Evolutionary conservation across 176 grass and related monocot genomes (phyloP).

Genomic region (Aegilops sharonensis): DNA sequence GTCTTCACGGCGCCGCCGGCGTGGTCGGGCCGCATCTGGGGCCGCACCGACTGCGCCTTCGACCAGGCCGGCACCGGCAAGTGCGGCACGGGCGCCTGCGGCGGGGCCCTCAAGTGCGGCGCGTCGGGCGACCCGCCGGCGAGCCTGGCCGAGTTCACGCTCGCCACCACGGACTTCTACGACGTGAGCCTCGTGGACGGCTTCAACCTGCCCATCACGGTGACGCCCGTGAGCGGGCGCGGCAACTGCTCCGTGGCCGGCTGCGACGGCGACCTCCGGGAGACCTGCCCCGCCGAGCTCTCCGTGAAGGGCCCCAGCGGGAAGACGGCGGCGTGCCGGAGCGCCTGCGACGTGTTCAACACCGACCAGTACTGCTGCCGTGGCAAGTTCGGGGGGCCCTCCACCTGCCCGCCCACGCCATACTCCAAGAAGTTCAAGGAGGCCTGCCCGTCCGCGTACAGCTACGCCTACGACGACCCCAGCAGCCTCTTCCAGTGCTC

Average conservation of each 20-base stretch:
- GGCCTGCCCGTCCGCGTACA: slow-evolving; percentile 57
- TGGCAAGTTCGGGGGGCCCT: slow-evolving; percentile 36
- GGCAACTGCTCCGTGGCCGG: slow-evolving; percentile 59
- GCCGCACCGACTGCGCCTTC: slow-evolving; percentile 64
- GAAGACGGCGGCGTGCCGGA: slow-evolving; percentile 59
- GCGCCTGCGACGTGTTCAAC: slow-evolving; percentile 73
- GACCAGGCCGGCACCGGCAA: slow-evolving; percentile 46
- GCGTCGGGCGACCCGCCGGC: slow-evolving; percentile 50
- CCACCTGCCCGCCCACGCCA: slow-evolving; percentile 49
- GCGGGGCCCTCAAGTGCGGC: slow-evolving; percentile 35
- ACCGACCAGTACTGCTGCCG: slow-evolving; percentile 78
- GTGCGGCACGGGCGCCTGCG: slow-evolving; percentile 61
- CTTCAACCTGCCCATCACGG: slow-evolving; percentile 35
- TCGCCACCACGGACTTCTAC: slow-evolving; percentile 35
- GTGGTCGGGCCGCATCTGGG: slow-evolving; percentile 71
- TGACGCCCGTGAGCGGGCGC: slow-evolving; percentile 40
- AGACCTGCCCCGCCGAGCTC: slow-evolving; percentile 49
- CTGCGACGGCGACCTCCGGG: slow-evolving; percentile 51
- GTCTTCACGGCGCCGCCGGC: slow-evolving; percentile 42
- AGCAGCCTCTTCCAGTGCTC: slow-evolving; percentile 51
- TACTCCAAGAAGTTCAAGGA: slow-evolving; percentile 72
- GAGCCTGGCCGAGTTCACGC: slow-evolving; percentile 66
- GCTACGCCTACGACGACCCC: slow-evolving; percentile 70
- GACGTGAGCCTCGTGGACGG: slow-evolving; percentile 31
- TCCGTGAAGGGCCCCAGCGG: slow-evolving; percentile 33